phyloP scores from a whole-genome alignment of 164 flowering plant species.

The Berberis vulgaris region DNA sequence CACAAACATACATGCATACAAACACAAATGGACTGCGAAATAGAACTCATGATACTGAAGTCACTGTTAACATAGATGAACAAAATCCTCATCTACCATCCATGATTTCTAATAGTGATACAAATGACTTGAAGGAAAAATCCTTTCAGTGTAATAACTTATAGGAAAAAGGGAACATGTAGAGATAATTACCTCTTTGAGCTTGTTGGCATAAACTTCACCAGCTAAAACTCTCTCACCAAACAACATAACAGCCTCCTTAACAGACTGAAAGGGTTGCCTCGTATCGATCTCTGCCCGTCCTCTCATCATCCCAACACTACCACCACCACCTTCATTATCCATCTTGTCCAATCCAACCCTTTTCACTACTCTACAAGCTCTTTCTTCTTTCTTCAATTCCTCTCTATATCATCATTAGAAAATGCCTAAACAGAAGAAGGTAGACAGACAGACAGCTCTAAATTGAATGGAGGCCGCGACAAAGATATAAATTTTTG shows the following conservation, averaged over 20 bases:
- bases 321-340: slow-evolving; percentile 21
- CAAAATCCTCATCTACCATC: no score
- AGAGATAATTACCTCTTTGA: slow-evolving; percentile 42
- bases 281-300: slow-evolving; percentile 63
- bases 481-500: slow-evolving; percentile 2
- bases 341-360: slow-evolving; percentile 13
- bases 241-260: slow-evolving; percentile 70
- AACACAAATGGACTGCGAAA: no score
- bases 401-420: neutral
- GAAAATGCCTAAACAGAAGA: neutral
- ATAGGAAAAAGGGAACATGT: neutral
- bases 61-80: no score
- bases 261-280: slow-evolving; percentile 65
- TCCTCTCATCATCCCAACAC: slow-evolving; percentile 12
- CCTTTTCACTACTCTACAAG: neutral
- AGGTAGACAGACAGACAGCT: neutral
- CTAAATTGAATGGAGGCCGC: neutral
- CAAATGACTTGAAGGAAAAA: neutral
- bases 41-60: no score
- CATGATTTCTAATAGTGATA: no score
- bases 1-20: no score
- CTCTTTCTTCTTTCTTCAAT: neutral
- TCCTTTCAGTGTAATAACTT: neutral
- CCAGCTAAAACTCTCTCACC: slow-evolving; percentile 71
- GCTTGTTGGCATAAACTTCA: slow-evolving; percentile 56